phyloP scores from a whole-genome alignment of 495 filamentous ascomycete species.

The Monascus purpureus region DNA sequence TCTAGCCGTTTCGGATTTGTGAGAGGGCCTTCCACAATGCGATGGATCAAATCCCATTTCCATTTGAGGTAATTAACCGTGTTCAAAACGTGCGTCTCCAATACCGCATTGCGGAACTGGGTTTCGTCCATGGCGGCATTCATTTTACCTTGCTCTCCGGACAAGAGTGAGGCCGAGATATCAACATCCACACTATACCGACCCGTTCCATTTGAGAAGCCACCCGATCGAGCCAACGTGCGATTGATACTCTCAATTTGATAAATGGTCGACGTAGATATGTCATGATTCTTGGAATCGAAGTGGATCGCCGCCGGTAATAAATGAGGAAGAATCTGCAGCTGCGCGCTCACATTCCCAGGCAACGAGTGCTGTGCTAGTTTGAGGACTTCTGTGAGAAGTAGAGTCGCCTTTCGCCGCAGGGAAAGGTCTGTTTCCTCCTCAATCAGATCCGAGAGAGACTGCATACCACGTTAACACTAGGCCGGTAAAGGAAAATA shows the following conservation, averaged over 20 bases:
- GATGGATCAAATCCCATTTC: constrained; percentile 88
- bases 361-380: constrained; percentile 77
- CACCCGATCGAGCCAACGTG: constrained; percentile 69
- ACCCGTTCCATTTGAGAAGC: constrained; percentile 22
- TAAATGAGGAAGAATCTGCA: constrained; percentile 76
- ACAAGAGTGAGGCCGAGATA: constrained; percentile 24
- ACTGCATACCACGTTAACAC: constrained; percentile 22
- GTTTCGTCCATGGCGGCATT: constrained; percentile 72
- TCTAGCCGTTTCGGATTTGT: constrained; percentile 85
- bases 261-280: constrained; percentile 78
- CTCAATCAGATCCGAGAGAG: constrained; percentile 50
- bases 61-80: constrained; percentile 83
- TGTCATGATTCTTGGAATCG: constrained; percentile 53
- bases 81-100: constrained; percentile 77
- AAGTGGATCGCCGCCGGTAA: constrained; percentile 63
- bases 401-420: constrained; percentile 74
- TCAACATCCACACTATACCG: constrained; percentile 34
- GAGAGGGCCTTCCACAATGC: constrained; percentile 84
- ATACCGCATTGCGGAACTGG: constrained; percentile 67
- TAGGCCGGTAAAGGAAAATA: not conserved
- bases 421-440: constrained; percentile 60
- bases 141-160: constrained; percentile 49
- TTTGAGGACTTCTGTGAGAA: constrained; percentile 83
- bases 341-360: constrained; percentile 54
- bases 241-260: constrained; percentile 95